phyloP scores from a whole-genome alignment of 108 stramenopile genomes.

The Pseudonitzschia delicatissima region DNA sequence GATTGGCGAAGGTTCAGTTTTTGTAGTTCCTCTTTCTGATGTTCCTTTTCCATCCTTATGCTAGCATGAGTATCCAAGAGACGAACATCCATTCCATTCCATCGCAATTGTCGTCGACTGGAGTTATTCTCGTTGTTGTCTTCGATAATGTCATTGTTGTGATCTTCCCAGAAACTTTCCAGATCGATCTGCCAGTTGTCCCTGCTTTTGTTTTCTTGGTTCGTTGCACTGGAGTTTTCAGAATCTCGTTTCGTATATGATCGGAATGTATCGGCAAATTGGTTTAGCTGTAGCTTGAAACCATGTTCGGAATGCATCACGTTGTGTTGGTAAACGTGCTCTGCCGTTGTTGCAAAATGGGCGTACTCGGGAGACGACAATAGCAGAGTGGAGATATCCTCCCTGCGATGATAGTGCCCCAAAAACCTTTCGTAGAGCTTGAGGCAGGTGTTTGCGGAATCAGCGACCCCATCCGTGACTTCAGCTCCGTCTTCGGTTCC shows the following conservation, averaged over 20 bases:
- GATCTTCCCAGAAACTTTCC: constrained; percentile 3
- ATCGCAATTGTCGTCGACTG: constrained; percentile 2
- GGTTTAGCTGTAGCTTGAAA: not conserved
- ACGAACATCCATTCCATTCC: constrained; percentile 3
- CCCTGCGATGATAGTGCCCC: not conserved
- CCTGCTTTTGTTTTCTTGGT: not conserved
- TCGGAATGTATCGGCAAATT: not conserved
- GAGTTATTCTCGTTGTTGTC: constrained; percentile 1
- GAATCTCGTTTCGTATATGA: not conserved
- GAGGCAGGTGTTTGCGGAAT: not conserved
- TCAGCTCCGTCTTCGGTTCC: not conserved
- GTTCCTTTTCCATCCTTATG: not conserved
- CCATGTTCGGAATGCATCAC: not conserved
- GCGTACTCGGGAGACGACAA: not conserved
- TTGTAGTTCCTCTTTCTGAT: not conserved
- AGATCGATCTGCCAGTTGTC: not conserved
- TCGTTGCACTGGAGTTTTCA: not conserved
- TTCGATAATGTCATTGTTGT: not conserved
- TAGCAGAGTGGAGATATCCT: not conserved
- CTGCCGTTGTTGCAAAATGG: constrained; percentile 1
- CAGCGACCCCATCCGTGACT: not conserved
- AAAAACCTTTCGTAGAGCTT: not conserved
- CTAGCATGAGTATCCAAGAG: not conserved
- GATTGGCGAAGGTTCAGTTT: not conserved
- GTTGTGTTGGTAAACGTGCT: constrained; percentile 5